These are phyloP conservation scores for Crithidia sp. DNA, from an alignment of 208 protist genomes.

Conservation along the genomic window DNA sequence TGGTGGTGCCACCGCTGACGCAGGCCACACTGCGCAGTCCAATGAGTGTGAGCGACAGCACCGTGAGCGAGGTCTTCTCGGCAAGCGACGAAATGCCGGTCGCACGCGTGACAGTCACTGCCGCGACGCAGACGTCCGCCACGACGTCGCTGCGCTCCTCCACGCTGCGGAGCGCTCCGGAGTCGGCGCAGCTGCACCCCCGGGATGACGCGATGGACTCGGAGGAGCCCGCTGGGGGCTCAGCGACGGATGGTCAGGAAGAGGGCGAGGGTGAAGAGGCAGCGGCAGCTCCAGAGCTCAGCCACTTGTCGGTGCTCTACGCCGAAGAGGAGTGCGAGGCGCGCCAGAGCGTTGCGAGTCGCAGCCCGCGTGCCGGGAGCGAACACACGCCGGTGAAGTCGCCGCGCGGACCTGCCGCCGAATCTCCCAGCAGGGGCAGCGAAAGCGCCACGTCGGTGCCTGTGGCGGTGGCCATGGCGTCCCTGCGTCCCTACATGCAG, in stretches of 20 bases:
- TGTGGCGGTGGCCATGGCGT: not conserved
- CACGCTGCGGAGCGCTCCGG: not conserved
- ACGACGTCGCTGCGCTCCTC: not conserved
- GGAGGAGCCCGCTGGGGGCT: too few relatives aligned
- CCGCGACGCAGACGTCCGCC: conserved; percentile 13
- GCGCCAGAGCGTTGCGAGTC: not conserved
- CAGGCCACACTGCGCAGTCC: conserved; percentile 1
- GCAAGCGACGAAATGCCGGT: not conserved
- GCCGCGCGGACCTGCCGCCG: too few relatives aligned
- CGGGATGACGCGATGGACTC: not conserved
- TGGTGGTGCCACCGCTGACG: not conserved
- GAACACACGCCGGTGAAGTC: not conserved
- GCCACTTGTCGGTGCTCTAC: too few relatives aligned
- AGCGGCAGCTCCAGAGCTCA: too few relatives aligned
- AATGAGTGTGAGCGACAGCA: conserved; percentile 3
- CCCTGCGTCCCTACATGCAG: conserved; percentile 1
- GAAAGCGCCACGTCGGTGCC: not conserved
- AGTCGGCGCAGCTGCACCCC: not conserved
- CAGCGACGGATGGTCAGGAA: too few relatives aligned
- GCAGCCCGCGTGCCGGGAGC: not conserved
- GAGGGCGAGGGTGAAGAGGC: too few relatives aligned
- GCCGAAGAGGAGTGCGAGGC: not conserved
- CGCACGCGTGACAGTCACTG: not conserved
- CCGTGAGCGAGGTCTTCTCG: conserved; percentile 9
- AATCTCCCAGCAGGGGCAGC: not conserved